Base-by-base conservation (phyloP, 2,329 filamentous ascomycete species). In the Aspergillus sp. region DNA sequence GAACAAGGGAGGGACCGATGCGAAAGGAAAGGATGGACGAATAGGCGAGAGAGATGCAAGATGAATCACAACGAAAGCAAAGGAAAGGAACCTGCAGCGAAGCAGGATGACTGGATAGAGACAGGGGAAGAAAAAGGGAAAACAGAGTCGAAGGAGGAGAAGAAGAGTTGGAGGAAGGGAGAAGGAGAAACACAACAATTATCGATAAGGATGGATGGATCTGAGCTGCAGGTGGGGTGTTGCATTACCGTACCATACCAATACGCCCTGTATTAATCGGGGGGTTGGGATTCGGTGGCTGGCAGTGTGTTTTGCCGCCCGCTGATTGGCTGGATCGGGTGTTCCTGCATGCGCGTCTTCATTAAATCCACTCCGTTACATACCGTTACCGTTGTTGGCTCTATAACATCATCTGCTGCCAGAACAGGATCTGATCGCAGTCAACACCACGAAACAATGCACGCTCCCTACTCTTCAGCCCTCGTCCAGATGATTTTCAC, bases 161-260 rank as follows among this genome's bases (percentile, higher is more conserved):
- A 32, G 32, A 33, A 47, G 41, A 39, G 33, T 32, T 37, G 27
- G 44, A 43, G 11, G 32, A 19, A 48, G 26, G 13, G 30, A 28
- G 28, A 39, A 32, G 29, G 9, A 13, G 34, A 12, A 38, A 33
- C 26, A 11, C 27, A 19, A 34, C 31, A 40, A 30, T 19, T 32
- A n/a, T 32, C n/a, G 31, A 32, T 32, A 9, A n/a, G 8, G 31
- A 32, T 32, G n/a, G 31, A 32, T 32, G 31, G 19, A 19, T 19
- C 19, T 19, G 19, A 4, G 19, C 19, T 19, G 19, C 19, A 19
- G 19, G 19, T 19, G 19, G 19, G 19, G 19, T 19, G 19, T 19
- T 19, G 19, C 19, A 4, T 19, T 19, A 19, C 19, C 19, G 19
- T 19, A 19, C 19, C 19, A 19, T 19, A 19, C 19, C 19, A 19